Conservation (phyloP, 441 rosid genomes). For the Erysimum pusillum region DNA sequence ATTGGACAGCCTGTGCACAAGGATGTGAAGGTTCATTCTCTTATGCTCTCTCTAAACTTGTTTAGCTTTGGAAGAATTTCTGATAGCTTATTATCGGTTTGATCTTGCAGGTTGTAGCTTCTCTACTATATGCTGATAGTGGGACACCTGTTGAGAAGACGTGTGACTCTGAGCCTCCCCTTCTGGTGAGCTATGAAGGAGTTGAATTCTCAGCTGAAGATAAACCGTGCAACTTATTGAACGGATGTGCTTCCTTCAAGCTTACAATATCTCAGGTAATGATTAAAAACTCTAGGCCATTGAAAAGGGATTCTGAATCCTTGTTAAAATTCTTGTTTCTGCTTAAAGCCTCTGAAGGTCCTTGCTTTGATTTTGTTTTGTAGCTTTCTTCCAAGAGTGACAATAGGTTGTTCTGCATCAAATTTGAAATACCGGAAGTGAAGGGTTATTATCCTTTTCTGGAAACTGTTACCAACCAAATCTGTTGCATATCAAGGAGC, state of each 20-base stretch:
- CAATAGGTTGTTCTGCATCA: slow-evolving; percentile 69
- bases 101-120: slow-evolving; percentile 61
- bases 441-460: slow-evolving; percentile 63
- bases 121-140: slow-evolving; percentile 72
- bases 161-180: slow-evolving; percentile 62
- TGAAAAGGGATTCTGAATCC: slow-evolving; percentile 24
- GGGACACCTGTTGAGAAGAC: slow-evolving; percentile 63
- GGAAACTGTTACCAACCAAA: slow-evolving; percentile 62
- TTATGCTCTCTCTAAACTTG: neutral
- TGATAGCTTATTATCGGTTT: slow-evolving; percentile 12
- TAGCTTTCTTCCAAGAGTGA: slow-evolving; percentile 86
- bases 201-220: slow-evolving; percentile 66
- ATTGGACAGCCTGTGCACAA: slow-evolving; percentile 57
- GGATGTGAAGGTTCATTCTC: slow-evolving; percentile 65
- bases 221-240: slow-evolving; percentile 62
- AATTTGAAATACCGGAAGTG: slow-evolving; percentile 57
- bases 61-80: neutral
- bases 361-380: slow-evolving; percentile 22
- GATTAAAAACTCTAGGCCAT: slow-evolving; percentile 14
- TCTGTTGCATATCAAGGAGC: slow-evolving; percentile 69
- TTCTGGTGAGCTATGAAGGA: slow-evolving; percentile 75
- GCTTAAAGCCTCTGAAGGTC: neutral
- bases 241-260: slow-evolving; percentile 74
- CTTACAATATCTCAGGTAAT: slow-evolving; percentile 81
- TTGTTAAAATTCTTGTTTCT: slow-evolving; percentile 13